phyloP scores from a whole-genome alignment of 768 basidiomycete species.

The Mycena rosella region DNA sequence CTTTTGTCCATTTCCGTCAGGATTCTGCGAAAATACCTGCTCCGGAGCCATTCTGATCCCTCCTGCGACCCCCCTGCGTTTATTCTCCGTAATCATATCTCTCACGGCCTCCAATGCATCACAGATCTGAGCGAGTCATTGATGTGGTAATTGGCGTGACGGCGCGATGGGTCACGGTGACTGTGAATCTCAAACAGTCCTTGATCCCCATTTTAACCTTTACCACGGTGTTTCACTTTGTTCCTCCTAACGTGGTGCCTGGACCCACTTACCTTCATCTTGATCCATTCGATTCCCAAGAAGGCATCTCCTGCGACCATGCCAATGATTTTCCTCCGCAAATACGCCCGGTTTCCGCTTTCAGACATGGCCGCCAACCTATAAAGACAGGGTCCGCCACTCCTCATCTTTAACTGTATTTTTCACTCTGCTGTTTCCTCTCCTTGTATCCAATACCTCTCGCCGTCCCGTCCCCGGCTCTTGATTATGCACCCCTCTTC shows the following conservation, averaged over 20 bases:
- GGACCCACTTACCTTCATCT: constrained; percentile 25
- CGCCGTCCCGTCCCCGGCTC: constrained; percentile 55
- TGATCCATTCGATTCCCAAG: constrained; percentile 14
- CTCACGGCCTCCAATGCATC: neutral
- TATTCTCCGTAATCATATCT: too few species aligned
- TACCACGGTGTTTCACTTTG: constrained; percentile 18
- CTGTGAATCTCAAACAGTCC: constrained; percentile 20
- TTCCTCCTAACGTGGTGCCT: constrained; percentile 32
- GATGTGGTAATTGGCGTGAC: constrained; percentile 23
- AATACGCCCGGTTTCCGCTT: constrained; percentile 30
- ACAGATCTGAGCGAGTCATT: neutral
- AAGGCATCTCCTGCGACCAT: neutral
- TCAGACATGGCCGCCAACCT: constrained; percentile 32
- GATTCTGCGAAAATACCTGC: too few species aligned
- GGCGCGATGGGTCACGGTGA: neutral
- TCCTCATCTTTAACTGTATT: constrained; percentile 41
- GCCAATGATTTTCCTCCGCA: constrained; percentile 2
- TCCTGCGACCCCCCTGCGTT: too few species aligned
- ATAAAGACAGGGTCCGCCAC: constrained; percentile 28
- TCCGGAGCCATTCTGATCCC: too few species aligned
- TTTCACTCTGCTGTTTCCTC: constrained; percentile 36
- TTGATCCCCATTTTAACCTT: constrained; percentile 26
- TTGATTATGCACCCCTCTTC: constrained; percentile 64
- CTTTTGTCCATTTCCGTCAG: too few species aligned
- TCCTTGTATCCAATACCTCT: constrained; percentile 35